Percentiles rank a stretch among this genome's conserved stretches.
Evolutionary conservation across 2,329 filamentous ascomycete species (phyloP).

Genomic region (Fusarium sp.): DNA sequence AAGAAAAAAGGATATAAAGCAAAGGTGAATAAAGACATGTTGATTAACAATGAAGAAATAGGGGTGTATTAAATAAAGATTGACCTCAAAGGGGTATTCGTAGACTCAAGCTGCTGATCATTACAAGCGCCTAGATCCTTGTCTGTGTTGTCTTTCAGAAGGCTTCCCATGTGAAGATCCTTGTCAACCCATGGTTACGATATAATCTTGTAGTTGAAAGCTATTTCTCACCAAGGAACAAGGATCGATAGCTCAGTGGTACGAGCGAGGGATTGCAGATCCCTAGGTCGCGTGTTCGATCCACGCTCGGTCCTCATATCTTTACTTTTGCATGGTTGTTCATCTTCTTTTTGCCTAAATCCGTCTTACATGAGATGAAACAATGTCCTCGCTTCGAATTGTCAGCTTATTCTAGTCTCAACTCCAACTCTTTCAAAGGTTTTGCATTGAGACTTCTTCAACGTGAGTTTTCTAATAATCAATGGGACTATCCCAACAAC

Average conservation of each 20-base stretch:
- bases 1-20: background rate
- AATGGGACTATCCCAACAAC: background rate
- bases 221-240: background rate
- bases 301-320: conserved; percentile 36
- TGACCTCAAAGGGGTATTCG: conserved; percentile 3
- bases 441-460: background rate
- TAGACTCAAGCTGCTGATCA: conserved; percentile 1
- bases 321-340: conserved; percentile 10
- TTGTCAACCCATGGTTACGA: rapidly evolving
- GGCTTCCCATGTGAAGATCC: background rate
- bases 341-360: background rate
- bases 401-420: conserved; percentile 1
- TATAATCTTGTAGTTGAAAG: rapidly evolving
- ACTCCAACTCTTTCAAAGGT: background rate
- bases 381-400: background rate
- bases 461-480: background rate
- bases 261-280: conserved; percentile 43
- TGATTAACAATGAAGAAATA: background rate
- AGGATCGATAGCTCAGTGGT: conserved; percentile 44
- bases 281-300: conserved; percentile 43
- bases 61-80: background rate
- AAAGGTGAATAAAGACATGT: no score
- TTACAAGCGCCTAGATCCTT: conserved; percentile 3
- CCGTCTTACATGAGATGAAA: conserved; percentile 1
- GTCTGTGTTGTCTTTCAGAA: background rate